A percentile compares a stretch with the other conserved stretches of the same genome.
These are phyloP conservation scores for Aquanectria penicillioides DNA, from an alignment of 2,329 filamentous ascomycete genomes.

Conservation along the genomic window DNA sequence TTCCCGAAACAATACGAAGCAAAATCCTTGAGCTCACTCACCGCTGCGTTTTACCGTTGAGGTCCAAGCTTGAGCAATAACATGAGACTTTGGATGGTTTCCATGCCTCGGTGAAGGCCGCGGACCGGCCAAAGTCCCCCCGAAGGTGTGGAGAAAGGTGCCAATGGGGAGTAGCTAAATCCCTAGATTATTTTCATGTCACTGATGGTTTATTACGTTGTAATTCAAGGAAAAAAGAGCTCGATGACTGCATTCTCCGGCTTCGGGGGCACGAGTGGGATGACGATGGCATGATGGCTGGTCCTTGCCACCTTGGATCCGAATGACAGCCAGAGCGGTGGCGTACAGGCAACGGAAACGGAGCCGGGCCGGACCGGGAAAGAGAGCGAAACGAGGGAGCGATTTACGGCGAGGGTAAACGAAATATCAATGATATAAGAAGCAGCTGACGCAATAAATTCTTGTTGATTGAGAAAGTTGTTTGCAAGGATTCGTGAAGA, in stretches of 20 bases:
- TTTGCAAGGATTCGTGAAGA: neutral
- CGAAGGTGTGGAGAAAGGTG: too few species aligned
- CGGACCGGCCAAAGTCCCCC: neutral
- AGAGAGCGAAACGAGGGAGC: neutral
- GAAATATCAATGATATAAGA: neutral
- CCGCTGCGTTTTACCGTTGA: neutral
- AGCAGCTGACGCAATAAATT: neutral
- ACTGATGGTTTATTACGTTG: neutral
- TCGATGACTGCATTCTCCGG: slow-evolving; percentile 23
- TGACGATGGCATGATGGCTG: slow-evolving; percentile 27
- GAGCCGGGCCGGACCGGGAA: slow-evolving; percentile 5
- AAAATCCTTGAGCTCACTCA: neutral
- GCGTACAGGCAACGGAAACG: neutral
- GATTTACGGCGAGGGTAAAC: neutral
- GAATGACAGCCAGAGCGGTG: slow-evolving; percentile 4
- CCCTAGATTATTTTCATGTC: slow-evolving; percentile 4
- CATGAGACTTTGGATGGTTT: neutral
- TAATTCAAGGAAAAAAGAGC: neutral
- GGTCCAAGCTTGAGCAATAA: neutral
- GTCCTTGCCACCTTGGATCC: slow-evolving; percentile 5
- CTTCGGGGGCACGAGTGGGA: slow-evolving; percentile 32
- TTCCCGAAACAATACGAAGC: neutral
- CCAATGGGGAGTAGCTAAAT: neutral
- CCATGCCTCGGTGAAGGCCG: neutral
- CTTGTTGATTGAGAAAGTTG: neutral